Percentiles rank a stretch among this genome's conserved stretches.
phyloP scores from a whole-genome alignment of 2,329 filamentous ascomycete genomes.

The Cercospora canescens region DNA sequence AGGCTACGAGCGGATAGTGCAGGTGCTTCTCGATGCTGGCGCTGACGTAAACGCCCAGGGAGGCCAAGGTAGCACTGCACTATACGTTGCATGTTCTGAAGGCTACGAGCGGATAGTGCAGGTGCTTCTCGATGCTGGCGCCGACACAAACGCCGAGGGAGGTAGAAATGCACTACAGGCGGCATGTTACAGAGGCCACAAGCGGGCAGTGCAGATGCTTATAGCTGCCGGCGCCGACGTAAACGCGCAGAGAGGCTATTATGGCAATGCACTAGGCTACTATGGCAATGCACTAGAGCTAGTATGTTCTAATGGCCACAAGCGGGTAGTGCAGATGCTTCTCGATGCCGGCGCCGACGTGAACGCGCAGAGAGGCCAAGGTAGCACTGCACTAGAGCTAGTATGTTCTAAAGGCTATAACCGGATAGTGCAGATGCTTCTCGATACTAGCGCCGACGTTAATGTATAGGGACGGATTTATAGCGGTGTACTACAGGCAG shows the following conservation, averaged over 20 bases:
- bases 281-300: constrained; percentile 22
- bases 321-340: constrained; percentile 19
- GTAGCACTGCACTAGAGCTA: constrained; percentile 20
- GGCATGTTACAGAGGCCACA: constrained; percentile 12
- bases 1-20: constrained; percentile 8
- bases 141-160: constrained; percentile 20
- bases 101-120: constrained; percentile 11
- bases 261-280: constrained; percentile 12
- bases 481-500: constrained; percentile 11
- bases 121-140: constrained; percentile 21
- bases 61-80: constrained; percentile 17
- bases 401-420: background rate
- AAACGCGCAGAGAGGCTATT: too few species aligned
- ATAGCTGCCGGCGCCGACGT: constrained; percentile 12
- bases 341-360: constrained; percentile 24
- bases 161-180: constrained; percentile 14
- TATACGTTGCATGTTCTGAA: constrained; percentile 12
- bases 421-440: constrained; percentile 19
- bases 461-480: constrained; percentile 18
- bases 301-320: background rate
- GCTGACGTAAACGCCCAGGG: constrained; percentile 25
- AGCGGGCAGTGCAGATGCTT: too few species aligned
- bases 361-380: constrained; percentile 17
- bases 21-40: constrained; percentile 21
- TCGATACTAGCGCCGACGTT: constrained; percentile 23